A percentile compares a stretch with the other conserved stretches of the same genome.
Evolutionary conservation across 2,329 filamentous ascomycete genomes (phyloP).

Genomic region (Pleoardoris graminearum): DNA sequence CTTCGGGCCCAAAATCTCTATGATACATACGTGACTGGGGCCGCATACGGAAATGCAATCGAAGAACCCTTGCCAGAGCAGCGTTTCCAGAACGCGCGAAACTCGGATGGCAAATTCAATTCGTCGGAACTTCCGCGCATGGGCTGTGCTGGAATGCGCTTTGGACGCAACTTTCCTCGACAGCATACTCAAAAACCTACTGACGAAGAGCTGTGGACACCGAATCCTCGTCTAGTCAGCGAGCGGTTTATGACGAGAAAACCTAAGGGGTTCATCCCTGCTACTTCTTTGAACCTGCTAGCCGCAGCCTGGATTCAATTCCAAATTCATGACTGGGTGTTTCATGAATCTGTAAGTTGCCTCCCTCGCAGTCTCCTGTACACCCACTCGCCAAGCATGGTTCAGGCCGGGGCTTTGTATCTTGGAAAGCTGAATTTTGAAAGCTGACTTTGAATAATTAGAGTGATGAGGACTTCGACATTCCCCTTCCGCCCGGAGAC

Average conservation of each 20-base stretch:
- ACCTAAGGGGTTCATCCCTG: slow-evolving; percentile 52
- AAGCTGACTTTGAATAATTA: too few species aligned
- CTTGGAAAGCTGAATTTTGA: too few species aligned
- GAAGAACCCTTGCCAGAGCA: slow-evolving; percentile 37
- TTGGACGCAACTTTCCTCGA: slow-evolving; percentile 51
- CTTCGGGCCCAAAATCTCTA: slow-evolving; percentile 51
- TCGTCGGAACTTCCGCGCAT: slow-evolving; percentile 48
- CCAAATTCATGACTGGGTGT: slow-evolving; percentile 46
- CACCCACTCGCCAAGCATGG: slow-evolving; percentile 26
- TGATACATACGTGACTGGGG: slow-evolving; percentile 48
- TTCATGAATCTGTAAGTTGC: too few species aligned
- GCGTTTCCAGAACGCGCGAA: slow-evolving; percentile 42
- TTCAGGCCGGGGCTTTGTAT: too few species aligned
- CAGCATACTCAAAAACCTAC: slow-evolving; percentile 44
- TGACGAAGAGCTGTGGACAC: slow-evolving; percentile 49
- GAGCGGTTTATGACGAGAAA: slow-evolving; percentile 48
- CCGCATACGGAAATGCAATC: slow-evolving; percentile 42
- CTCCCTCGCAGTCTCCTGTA: slow-evolving; percentile 22
- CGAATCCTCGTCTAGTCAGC: slow-evolving; percentile 51
- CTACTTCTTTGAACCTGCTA: slow-evolving; percentile 51
- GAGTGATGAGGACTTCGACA: slow-evolving; percentile 36
- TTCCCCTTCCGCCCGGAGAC: slow-evolving; percentile 44
- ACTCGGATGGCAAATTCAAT: slow-evolving; percentile 53
- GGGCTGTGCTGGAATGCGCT: slow-evolving; percentile 52
- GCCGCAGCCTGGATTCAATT: slow-evolving; percentile 58